phyloP scores from a whole-genome alignment of 106 monocot species.

The Phalaenopsis equestris region DNA sequence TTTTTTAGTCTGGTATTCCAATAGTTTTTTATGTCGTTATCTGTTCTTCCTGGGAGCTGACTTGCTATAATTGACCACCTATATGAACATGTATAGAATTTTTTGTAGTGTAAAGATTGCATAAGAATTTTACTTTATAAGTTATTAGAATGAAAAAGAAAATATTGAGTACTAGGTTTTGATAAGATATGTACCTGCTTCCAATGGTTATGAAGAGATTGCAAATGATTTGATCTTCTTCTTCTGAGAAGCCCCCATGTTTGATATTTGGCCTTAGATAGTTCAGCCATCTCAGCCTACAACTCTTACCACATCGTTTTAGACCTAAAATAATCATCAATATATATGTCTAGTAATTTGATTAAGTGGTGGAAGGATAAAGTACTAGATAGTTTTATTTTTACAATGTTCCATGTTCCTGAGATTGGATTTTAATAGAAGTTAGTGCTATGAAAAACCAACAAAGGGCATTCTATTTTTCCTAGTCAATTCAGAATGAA shows the following conservation, averaged over 20 bases:
- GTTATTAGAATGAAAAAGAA: too few species aligned
- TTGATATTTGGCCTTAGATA: conserved; percentile 54
- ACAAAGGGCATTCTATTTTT: neutral
- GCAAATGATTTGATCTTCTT: conserved; percentile 53
- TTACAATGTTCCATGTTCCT: too few species aligned
- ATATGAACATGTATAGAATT: neutral
- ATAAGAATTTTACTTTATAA: too few species aligned
- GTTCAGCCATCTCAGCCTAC: conserved; percentile 54
- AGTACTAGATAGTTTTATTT: too few species aligned
- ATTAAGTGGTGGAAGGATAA: too few species aligned
- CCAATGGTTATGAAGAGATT: conserved; percentile 48
- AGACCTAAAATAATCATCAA: conserved; percentile 21
- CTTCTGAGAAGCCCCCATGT: conserved; percentile 47
- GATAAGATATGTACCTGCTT: conserved; percentile 28
- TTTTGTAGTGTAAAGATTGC: neutral
- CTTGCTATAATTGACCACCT: conserved; percentile 41
- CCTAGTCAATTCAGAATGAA: too few species aligned
- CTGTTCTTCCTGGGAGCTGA: conserved; percentile 9
- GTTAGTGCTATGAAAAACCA: neutral
- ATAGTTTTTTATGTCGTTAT: conserved; percentile 9
- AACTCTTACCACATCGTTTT: conserved; percentile 56
- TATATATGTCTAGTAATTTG: too few species aligned
- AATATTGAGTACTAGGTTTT: neutral
- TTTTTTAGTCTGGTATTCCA: conserved; percentile 6
- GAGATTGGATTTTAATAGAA: neutral